Evolutionary conservation across 129 eudicot genomes (phyloP).

Genomic region (Flaveria linearis): DNA sequence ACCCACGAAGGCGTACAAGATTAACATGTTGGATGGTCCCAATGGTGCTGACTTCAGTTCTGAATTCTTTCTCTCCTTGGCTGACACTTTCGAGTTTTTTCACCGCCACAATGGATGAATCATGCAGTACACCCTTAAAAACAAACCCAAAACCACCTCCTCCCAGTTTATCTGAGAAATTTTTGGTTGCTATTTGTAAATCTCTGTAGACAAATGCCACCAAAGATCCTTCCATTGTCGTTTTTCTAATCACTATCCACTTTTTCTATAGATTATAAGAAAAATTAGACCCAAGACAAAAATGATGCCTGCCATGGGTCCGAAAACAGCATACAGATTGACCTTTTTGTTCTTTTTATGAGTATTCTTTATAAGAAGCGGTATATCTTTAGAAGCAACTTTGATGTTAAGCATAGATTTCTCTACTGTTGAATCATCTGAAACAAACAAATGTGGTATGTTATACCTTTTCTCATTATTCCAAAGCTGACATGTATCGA

Average conservation of each 20-base stretch:
- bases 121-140: conserved; percentile 48
- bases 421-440: neutral
- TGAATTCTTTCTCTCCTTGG: conserved; percentile 74
- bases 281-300: conserved; percentile 31
- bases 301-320: neutral
- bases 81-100: conserved; percentile 58
- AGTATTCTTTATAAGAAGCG: neutral
- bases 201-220: conserved; percentile 54
- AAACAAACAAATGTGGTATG: neutral
- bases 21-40: conserved; percentile 70
- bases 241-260: conserved; percentile 10
- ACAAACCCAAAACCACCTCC: conserved; percentile 66
- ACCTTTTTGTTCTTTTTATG: neutral
- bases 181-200: conserved; percentile 53
- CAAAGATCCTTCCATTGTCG: conserved; percentile 45
- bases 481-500: neutral
- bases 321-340: conserved; percentile 27
- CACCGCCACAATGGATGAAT: conserved; percentile 61
- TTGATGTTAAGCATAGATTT: conserved; percentile 5
- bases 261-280: conserved; percentile 23
- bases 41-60: conserved; percentile 70
- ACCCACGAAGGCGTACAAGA: conserved; percentile 70
- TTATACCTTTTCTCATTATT: neutral
- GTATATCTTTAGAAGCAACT: conserved; percentile 35
- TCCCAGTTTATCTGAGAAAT: conserved; percentile 52